Conservation (phyloP, 2,329 filamentous ascomycete genomes). For the Colletotrichum sansevieriae region DNA sequence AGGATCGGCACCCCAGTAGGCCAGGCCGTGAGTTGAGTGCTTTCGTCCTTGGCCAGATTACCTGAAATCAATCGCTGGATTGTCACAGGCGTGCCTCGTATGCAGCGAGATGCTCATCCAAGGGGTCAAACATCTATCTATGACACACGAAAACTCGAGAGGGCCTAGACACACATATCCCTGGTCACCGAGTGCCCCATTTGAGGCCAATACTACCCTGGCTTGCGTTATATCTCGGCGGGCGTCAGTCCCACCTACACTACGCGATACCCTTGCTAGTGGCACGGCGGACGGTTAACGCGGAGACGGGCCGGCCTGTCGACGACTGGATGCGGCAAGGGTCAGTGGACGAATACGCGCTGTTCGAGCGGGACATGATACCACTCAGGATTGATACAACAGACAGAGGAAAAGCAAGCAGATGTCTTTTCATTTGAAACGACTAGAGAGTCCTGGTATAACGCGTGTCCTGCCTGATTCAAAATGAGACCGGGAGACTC, state of each 20-base stretch:
- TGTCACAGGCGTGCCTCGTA: no score
- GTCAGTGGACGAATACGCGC: not conserved
- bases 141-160: no score
- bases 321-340: not conserved
- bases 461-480: no score
- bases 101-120: not conserved
- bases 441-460: no score
- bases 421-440: no score
- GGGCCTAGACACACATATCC: not conserved
- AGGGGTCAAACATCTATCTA: not conserved
- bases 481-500: no score
- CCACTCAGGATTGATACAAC: not conserved
- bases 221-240: not conserved
- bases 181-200: not conserved
- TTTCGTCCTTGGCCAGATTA: no score
- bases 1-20: not conserved
- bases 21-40: no score
- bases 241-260: not conserved
- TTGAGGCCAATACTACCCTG: not conserved
- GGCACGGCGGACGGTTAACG: not conserved
- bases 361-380: not conserved
- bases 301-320: constrained; percentile 13
- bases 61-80: no score
- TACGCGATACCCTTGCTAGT: not conserved
- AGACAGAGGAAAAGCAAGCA: no score